Evolutionary conservation across 192 early-diverging fungal species (phyloP), one percentile per base, ranked within the genome.

Genomic region (Allomyces arbusculus): DNA sequence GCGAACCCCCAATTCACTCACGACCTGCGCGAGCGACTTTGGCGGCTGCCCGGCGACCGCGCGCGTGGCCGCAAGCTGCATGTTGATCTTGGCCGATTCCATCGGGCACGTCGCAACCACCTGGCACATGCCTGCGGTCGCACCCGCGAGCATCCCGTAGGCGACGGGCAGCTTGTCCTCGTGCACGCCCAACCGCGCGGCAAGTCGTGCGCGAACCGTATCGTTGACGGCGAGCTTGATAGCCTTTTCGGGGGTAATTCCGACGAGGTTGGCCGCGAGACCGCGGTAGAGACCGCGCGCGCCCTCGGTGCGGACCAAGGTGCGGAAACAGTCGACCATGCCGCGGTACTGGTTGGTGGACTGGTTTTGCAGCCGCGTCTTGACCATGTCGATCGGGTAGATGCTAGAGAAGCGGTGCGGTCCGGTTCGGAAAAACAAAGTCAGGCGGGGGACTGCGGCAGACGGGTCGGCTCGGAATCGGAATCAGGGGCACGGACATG

Each of bases 321-420:
- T 67, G 19, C 69, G 66, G 62, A 76, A 75, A 45, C 75, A 75
- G 62, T 73, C 75, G 7, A 75, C 61, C 67, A 71, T 71, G 70
- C 75, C 77, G 67, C 73, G 12, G 67, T 84, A 84, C 61, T 80
- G 85, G 20, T 73, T 72, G 11, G 66, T 71, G 50, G 76, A 78
- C 63, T 83, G 81, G 66, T 80, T 87, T 65, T 87, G 85, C 68
- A 87, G 73, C 43, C 76, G 77, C 55, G 86, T 85, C 71, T 87
- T 87, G 64, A 87, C 83, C 75, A 87, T 84, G 75, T 87, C 86
- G 20, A 84, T 73, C 9, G 83, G 83, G 63, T 82, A 84, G 43
- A 84, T 79, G 43, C 50, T 58, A 16, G 10, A 20, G 33, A 0
- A 8, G 8, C 33, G 33, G 33, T 40, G 33, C 33, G 33, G 33